A percentile compares a stretch with the other conserved stretches of the same genome.
These are phyloP conservation scores for Conticribra weissflogii DNA, from an alignment of 108 stramenopile genomes.

Conservation along the genomic window DNA sequence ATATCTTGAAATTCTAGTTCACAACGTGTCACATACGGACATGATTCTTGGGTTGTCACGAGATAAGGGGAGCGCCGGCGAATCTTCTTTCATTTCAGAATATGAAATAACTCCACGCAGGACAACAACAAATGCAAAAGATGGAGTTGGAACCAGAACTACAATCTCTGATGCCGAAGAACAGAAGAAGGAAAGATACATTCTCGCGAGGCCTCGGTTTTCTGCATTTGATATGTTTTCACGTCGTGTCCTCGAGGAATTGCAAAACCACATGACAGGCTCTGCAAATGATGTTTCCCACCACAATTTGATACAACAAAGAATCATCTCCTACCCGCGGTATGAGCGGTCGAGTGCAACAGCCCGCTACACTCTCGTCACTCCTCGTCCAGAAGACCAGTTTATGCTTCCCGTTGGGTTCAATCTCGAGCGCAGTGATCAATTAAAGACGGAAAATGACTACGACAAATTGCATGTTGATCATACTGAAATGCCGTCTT, in stretches of 20 bases:
- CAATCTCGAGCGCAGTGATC: conserved; percentile 31
- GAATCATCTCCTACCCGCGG: conserved; percentile 61
- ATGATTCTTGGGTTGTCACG: conserved; percentile 75
- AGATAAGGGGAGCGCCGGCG: conserved; percentile 1
- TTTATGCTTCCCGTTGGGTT: conserved; percentile 69
- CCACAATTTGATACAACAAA: too few species aligned
- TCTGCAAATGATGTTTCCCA: conserved; percentile 9
- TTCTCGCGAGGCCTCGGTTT: conserved; percentile 78
- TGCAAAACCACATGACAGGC: conserved; percentile 11
- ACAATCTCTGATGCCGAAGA: background rate
- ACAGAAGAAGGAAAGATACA: conserved; percentile 44
- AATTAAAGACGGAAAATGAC: conserved; percentile 9
- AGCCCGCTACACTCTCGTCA: conserved; percentile 60
- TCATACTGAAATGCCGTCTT: conserved; percentile 48
- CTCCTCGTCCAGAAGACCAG: conserved; percentile 47
- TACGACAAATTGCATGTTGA: conserved; percentile 25
- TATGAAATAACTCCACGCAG: conserved; percentile 12
- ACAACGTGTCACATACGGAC: conserved; percentile 96
- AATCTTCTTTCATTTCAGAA: background rate
- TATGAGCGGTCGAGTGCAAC: conserved; percentile 69
- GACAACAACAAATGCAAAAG: conserved; percentile 9
- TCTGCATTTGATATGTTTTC: conserved; percentile 82
- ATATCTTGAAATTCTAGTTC: conserved; percentile 87
- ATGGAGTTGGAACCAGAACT: background rate
- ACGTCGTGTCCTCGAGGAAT: conserved; percentile 43